Evolutionary conservation across 1,284 basidiomycete genomes (phyloP).

Genomic region (Ceratobasidium sp.): DNA sequence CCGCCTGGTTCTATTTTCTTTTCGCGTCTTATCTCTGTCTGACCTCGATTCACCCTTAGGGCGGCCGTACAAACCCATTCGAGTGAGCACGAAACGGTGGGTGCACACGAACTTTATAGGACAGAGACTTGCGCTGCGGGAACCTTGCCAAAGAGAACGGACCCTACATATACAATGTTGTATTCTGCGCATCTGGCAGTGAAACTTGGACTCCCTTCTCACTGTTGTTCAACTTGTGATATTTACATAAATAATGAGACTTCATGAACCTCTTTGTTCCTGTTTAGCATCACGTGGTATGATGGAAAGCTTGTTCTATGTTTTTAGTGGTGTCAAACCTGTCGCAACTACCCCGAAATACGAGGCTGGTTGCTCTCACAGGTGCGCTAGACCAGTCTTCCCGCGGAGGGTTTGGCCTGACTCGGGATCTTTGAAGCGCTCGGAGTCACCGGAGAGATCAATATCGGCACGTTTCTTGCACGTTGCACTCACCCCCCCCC

Average conservation of each 20-base stretch:
- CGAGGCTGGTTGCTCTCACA: not conserved
- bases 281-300: slow-evolving; percentile 3
- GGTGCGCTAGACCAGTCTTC: not conserved
- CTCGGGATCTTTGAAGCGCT: not conserved
- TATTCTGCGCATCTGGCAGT: not conserved
- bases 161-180: slow-evolving; percentile 5
- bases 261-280: not conserved
- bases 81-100: slow-evolving; percentile 28
- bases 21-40: slow-evolving; percentile 2
- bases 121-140: not conserved
- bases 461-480: slow-evolving; percentile 39
- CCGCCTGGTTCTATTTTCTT: not conserved
- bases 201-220: not conserved
- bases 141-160: not conserved
- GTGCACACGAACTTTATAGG: not conserved
- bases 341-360: not conserved
- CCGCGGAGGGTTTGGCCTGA: not conserved
- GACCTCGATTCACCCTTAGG: slow-evolving; percentile 1
- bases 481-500: slow-evolving; percentile 10
- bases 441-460: slow-evolving; percentile 26
- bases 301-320: not conserved
- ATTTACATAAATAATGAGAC: slow-evolving; percentile 7
- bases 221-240: not conserved
- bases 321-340: not conserved
- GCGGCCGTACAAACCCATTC: slow-evolving; percentile 43